Evolutionary conservation across 2,329 filamentous ascomycete genomes (phyloP).

Genomic region (Colletotrichum noveboracense): DNA sequence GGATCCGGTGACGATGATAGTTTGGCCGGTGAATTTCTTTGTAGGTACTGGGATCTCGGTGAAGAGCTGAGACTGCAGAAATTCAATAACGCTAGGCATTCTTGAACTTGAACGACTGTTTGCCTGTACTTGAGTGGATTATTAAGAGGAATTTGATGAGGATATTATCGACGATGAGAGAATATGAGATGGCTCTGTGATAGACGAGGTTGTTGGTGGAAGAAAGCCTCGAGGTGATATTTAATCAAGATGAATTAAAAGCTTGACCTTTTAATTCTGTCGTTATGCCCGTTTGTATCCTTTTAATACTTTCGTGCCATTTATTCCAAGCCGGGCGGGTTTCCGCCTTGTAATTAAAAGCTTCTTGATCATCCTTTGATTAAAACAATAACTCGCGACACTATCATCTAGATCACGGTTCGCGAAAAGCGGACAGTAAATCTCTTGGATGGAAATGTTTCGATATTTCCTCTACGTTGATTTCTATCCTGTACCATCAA

Average conservation of each 20-base stretch:
- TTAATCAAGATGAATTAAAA: fast-evolving
- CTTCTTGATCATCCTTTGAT: neutral
- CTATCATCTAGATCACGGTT: neutral
- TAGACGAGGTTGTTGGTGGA: neutral
- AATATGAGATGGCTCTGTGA: neutral
- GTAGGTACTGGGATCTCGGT: neutral
- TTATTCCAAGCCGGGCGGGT: neutral
- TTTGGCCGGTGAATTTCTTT: neutral
- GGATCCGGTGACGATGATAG: slow-evolving; percentile 5
- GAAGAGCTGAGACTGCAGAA: neutral
- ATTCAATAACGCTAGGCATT: neutral
- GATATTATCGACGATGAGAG: neutral
- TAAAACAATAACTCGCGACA: fast-evolving
- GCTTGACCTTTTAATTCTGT: fast-evolving
- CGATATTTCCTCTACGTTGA: neutral
- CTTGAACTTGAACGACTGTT: neutral
- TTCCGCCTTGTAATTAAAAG: neutral
- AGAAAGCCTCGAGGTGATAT: neutral
- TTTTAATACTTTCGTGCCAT: neutral
- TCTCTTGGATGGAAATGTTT: no score
- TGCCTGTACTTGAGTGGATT: no score
- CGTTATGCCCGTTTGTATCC: fast-evolving
- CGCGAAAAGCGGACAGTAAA: neutral
- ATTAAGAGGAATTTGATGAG: neutral
- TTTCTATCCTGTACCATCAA: neutral